phyloP scores from a whole-genome alignment of 768 basidiomycete genomes.

The Hysterangium stoloniferum region DNA sequence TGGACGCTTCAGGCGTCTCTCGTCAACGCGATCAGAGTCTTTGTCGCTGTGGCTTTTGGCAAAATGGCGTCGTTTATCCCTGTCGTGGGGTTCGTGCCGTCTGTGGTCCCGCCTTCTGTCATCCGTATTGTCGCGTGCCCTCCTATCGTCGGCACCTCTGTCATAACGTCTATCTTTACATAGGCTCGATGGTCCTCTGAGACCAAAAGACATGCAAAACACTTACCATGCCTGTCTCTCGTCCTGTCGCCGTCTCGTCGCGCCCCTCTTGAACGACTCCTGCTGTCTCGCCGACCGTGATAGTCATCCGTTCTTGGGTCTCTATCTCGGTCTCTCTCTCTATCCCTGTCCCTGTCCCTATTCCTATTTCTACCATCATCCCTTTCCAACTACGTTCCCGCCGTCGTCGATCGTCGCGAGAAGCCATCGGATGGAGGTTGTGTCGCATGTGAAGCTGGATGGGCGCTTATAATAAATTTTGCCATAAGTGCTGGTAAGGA shows the following conservation, averaged over 20 bases:
- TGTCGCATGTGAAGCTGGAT: too few relatives aligned
- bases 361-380: too few relatives aligned
- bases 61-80: conserved; percentile 26
- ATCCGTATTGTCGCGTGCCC: conserved; percentile 9
- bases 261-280: conserved; percentile 8
- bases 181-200: conserved; percentile 1
- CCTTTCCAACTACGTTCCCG: conserved; percentile 59
- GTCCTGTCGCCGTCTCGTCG: conserved; percentile 14
- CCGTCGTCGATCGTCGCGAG: conserved; percentile 44
- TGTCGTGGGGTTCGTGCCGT: conserved; percentile 5
- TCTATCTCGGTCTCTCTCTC: too few relatives aligned
- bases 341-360: conserved; percentile 42
- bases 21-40: conserved; percentile 21
- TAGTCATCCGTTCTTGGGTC: conserved; percentile 23
- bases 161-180: conserved; percentile 4
- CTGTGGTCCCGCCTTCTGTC: conserved; percentile 14
- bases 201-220: not conserved
- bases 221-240: conserved; percentile 7
- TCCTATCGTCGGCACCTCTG: conserved; percentile 3
- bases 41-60: conserved; percentile 34
- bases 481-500: too few relatives aligned
- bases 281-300: conserved; percentile 20
- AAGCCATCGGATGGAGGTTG: conserved; percentile 52
- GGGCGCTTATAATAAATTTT: too few relatives aligned
- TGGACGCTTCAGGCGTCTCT: conserved; percentile 29